Base-by-base conservation (phyloP, 2,329 filamentous ascomycete genomes). In the Cryphonectria japonica region DNA sequence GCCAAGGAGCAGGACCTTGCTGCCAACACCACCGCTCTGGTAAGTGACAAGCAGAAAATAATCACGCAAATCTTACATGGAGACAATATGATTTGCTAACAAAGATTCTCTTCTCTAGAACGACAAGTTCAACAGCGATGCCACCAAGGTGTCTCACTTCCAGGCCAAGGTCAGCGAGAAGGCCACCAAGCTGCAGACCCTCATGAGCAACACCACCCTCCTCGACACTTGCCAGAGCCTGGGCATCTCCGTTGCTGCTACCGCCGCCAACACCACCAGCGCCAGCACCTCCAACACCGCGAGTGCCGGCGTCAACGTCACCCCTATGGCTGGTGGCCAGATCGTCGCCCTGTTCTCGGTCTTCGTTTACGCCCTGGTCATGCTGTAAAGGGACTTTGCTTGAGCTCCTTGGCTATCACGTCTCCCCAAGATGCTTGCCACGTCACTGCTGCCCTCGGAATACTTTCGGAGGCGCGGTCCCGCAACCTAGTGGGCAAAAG, bases 131-230 rank as follows among this genome's bases (percentile, higher is more conserved):
- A 74, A 81, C 29, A 75, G 75, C 65, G 79, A 82, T 72, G 72
- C 77, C n/a, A 79, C 78, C 71, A 79, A 79, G 76, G 77, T 79
- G 57, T 75, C 76, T 52, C 74, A 69, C 57, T 78, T 80, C 77
- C 77, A 81, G 77, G 76, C 75, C 60, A 78, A 78, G 75, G 78
- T 76, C 57, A 69, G 68, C 59, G 72, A 73, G 57, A 74, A 75
- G 59, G 72, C 77, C 34, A 74, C 76, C 43, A 78, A 78, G 75
- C 75, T 82, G 14, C 71, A 74, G 41, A 72, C 72, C 8, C 54
- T 82, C 75, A 74, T 76, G 75, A 73, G 73, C 75, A 82, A 83
- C 75, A 68, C 76, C 3, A 82, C 81, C 59, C 77, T 82, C 32
- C 71, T 76, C 52, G 69, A 70, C 43, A 50, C 76, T 57, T 76